These are phyloP conservation scores for Xylaria sp. DNA, from an alignment of 2,329 filamentous ascomycete genomes.

Conservation along the genomic window DNA sequence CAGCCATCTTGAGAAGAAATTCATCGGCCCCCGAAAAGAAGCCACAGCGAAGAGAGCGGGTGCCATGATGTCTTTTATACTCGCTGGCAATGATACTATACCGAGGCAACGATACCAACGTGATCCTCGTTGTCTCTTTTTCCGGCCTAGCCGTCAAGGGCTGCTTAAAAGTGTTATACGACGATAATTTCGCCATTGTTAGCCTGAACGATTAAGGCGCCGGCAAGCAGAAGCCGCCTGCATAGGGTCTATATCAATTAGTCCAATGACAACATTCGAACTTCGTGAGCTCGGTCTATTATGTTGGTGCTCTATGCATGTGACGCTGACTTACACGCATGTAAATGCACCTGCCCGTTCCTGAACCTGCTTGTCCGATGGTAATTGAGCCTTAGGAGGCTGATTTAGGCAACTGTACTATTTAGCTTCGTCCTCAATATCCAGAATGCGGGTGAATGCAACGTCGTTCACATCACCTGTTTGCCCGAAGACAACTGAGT, in stretches of 20 bases:
- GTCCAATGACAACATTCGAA: conserved; percentile 7
- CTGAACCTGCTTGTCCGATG: conserved; percentile 4
- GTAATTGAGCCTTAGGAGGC: background rate
- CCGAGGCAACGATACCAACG: conserved; percentile 1
- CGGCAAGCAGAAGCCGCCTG: conserved; percentile 3
- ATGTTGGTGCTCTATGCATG: conserved; percentile 16
- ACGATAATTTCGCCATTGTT: conserved; percentile 25
- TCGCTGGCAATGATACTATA: conserved; percentile 6
- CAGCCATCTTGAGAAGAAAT: conserved; percentile 38
- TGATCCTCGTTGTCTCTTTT: conserved; percentile 4
- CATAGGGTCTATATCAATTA: conserved; percentile 8
- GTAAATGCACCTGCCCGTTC: conserved; percentile 2
- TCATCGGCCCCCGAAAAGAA: conserved; percentile 29
- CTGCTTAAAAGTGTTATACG: conserved; percentile 23
- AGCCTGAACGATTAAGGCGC: conserved; percentile 6
- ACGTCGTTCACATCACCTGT: conserved; percentile 24
- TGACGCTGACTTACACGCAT: conserved; percentile 28
- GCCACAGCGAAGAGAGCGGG: conserved; percentile 9
- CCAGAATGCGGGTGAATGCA: background rate
- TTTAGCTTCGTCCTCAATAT: conserved; percentile 2
- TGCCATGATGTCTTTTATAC: conserved; percentile 20
- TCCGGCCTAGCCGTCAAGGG: background rate
- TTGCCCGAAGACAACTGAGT: conserved; percentile 5
- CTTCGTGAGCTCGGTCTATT: background rate
- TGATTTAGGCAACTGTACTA: conserved; percentile 2